Evolutionary conservation across 1,284 basidiomycete genomes (phyloP), one percentile per base, ranked within the genome.

Genomic region (Ustilago hordei): DNA sequence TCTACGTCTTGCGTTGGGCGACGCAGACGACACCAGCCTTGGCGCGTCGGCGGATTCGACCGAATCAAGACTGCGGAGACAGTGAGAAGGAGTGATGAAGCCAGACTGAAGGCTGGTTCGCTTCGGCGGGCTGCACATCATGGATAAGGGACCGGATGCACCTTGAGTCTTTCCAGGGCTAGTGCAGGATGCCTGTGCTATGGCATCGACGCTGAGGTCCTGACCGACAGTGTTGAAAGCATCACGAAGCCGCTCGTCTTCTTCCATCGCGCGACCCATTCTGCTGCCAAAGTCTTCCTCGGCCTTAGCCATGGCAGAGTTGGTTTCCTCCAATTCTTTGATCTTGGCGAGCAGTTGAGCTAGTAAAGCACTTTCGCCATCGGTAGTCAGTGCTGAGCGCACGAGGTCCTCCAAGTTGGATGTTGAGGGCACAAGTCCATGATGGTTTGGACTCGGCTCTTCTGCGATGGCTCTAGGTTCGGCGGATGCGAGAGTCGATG

Each of bases 261-360:
- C 80, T 60, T 82, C 64, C 66, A 84, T 74, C 2, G 79, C 79
- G 6, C 71, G 59, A 4, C 81, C 82, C 39, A 82, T 64, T 6
- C 75, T 62, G 32, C 80, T 77, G 56, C 81, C 80, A 52, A 81
- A 76, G 50, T 81, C 81, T 31, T 67, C 66, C 32, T 75, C 79
- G 6, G 68, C 74, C 43, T 60, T 64, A 7, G 76, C 70, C 64
- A 84, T 80, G 17, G 69, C 75, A 0, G 61, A 47, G 53, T 84
- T 84, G 4, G 79, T 79, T 55, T 82, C 80, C 58, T 82, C 81
- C 8, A 84, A 66, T 60, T 84, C 82, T 23, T 72, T 71, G 63
- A 84, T 75, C 64, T 84, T 84, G 64, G 75, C 69, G 13, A 84
- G 62, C 5, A 84, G 63, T 41, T 80, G 82, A 1, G 73, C 67